A percentile compares a stretch with the other conserved stretches of the same genome.
Conservation (phyloP, 805 yeast genomes). For the Starmerella kuoi region DNA sequence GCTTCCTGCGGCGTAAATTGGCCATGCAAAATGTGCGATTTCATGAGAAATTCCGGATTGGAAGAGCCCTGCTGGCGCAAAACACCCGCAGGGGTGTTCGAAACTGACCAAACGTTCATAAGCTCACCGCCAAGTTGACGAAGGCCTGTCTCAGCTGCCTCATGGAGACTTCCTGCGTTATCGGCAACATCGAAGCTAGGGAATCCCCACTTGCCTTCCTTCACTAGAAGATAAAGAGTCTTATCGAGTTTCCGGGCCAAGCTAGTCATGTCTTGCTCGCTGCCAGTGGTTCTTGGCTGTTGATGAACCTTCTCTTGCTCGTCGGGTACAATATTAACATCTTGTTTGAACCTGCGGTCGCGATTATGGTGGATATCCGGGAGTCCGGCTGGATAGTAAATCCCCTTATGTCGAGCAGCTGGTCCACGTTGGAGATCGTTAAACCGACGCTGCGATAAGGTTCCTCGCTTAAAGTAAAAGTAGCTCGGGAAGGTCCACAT, state of each 20-base stretch:
- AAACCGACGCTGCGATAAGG: slow-evolving; percentile 73
- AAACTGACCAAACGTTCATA: slow-evolving; percentile 83
- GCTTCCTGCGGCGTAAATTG: slow-evolving; percentile 40
- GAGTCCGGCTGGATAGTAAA: slow-evolving; percentile 67
- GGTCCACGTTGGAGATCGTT: slow-evolving; percentile 67
- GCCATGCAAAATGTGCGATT: slow-evolving; percentile 83
- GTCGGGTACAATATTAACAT: slow-evolving; percentile 58
- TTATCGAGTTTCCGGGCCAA: slow-evolving; percentile 70
- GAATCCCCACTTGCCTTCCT: slow-evolving; percentile 50
- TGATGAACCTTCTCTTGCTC: slow-evolving; percentile 58
- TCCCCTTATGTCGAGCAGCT: slow-evolving; percentile 55
- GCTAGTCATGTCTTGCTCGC: slow-evolving; percentile 44
- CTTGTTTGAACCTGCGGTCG: slow-evolving; percentile 76
- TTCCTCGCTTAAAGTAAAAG: slow-evolving; percentile 81
- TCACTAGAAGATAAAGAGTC: slow-evolving; percentile 64
- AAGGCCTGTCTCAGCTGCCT: slow-evolving; percentile 63
- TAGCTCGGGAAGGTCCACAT: slow-evolving; percentile 97
- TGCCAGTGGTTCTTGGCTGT: slow-evolving; percentile 69
- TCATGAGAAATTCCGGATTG: slow-evolving; percentile 57
- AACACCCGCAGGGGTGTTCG: slow-evolving; percentile 73
- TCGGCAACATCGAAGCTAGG: slow-evolving; percentile 52
- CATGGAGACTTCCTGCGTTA: slow-evolving; percentile 43
- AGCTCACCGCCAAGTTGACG: slow-evolving; percentile 57
- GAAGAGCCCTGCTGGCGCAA: slow-evolving; percentile 31
- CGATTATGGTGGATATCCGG: slow-evolving; percentile 83